phyloP scores from a whole-genome alignment of 176 grass and related monocot species.

The Calamus simplicifolius region DNA sequence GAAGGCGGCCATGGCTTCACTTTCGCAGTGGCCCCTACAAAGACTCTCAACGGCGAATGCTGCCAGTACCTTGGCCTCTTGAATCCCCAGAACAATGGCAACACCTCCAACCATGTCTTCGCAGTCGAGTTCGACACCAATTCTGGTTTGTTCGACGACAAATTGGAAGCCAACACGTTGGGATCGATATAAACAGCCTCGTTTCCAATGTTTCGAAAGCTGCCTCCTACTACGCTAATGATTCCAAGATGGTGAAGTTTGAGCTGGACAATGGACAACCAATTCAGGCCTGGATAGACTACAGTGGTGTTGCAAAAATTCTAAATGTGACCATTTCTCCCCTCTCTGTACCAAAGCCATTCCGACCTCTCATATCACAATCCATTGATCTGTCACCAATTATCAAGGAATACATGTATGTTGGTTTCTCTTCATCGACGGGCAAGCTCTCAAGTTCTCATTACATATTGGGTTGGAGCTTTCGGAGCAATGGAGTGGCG shows the following conservation, averaged over 20 bases:
- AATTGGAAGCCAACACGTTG: slow-evolving; percentile 26
- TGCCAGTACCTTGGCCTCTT: slow-evolving; percentile 17
- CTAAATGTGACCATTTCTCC: slow-evolving; percentile 32
- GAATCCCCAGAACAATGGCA: slow-evolving; percentile 3
- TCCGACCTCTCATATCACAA: slow-evolving; percentile 23
- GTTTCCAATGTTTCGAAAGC: slow-evolving; percentile 15
- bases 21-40: slow-evolving; percentile 13
- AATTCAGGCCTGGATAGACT: slow-evolving; percentile 48
- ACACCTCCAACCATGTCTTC: slow-evolving; percentile 36
- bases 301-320: slow-evolving; percentile 14
- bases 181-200: slow-evolving; percentile 33
- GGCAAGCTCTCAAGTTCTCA: slow-evolving; percentile 25
- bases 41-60: background rate
- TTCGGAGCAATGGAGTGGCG: slow-evolving; percentile 16
- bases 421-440: slow-evolving; percentile 31
- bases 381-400: slow-evolving; percentile 14
- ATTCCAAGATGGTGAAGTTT: slow-evolving; percentile 7
- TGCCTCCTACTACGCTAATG: slow-evolving; percentile 23
- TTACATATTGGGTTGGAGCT: slow-evolving; percentile 45
- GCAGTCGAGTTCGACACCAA: slow-evolving; percentile 34
- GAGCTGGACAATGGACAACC: slow-evolving; percentile 16
- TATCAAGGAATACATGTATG: slow-evolving; percentile 32
- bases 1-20: slow-evolving; percentile 28
- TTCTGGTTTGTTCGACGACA: background rate
- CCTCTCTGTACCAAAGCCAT: slow-evolving; percentile 11